Base-by-base conservation (phyloP, 352 stramenopile genomes). In the Pythium chondricola region DNA sequence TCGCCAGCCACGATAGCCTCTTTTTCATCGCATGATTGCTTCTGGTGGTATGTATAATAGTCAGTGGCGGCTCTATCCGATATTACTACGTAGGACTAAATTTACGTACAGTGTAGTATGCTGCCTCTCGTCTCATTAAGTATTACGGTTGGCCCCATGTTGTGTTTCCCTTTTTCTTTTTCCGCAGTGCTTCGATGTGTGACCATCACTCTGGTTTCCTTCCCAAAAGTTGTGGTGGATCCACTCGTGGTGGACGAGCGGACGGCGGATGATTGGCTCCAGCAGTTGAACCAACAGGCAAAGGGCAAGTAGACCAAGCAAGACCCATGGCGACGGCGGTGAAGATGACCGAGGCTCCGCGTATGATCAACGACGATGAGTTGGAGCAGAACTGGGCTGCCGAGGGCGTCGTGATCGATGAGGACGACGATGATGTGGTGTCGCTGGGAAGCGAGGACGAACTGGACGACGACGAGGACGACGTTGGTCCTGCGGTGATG, bases 401-500 rank as follows among this genome's bases (percentile, higher is more conserved):
- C 7, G 59, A 63, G 44, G 59, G 44, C 39, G 54, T 67, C 17
- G 48, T 44, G 30, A 16, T 67, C 9, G 58, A 47, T 18, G 39
- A 49, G 20, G 50, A 67, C 38, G 54, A 67, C 45, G 54, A 67
- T 16, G 59, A 66, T 42, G 67, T 81, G 21, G 40, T 90, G 18
- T 86, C 78, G 9, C 63, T 71, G 14, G 67, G 69, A 29, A 93
- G 80, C 33, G 82, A 93, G n/a, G 82, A 93, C 50, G 76, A 90
- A 56, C 76, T 90, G 42, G 76, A 90, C 44, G 71, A 88, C 41
- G 80, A 93, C 42, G 67, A 72, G 24, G 73, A 73, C 46, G 71
- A 85, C 52, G 50, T 85, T 26, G 69, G n/a, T n/a, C n/a, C 54
- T 9, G 56, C 45, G 61, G 78, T 45, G 43, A 56, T 40, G 59